A percentile compares a stretch with the other conserved stretches of the same genome.
These are phyloP conservation scores for Funneliformis caledonium DNA, from an alignment of 371 early-diverging fungal species.

Conservation along the genomic window DNA sequence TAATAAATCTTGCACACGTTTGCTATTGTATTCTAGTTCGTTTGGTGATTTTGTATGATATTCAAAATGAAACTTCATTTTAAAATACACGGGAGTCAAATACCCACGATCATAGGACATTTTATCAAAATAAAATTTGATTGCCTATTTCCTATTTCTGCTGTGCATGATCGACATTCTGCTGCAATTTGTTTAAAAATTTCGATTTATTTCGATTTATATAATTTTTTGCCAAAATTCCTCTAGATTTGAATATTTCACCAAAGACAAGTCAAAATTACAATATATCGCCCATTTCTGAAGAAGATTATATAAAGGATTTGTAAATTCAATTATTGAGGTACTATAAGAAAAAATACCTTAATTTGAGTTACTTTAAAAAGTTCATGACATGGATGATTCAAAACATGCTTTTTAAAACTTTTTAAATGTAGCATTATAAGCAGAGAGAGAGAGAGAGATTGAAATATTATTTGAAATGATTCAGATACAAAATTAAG, in stretches of 20 bases:
- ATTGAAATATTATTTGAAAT: neutral
- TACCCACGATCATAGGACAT: no score
- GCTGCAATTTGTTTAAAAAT: no score
- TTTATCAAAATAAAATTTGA: no score
- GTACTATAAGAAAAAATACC: neutral
- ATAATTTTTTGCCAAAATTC: neutral
- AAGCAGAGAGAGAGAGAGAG: neutral
- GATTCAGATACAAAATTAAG: neutral
- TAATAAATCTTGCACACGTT: conserved; percentile 4
- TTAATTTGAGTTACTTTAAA: neutral
- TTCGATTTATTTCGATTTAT: no score
- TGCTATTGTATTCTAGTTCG: neutral
- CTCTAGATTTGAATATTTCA: neutral
- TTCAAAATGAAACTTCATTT: neutral
- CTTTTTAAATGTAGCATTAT: neutral
- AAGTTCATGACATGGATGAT: neutral
- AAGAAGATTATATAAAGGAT: no score
- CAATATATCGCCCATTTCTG: no score
- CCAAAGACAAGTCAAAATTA: no score
- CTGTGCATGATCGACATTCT: no score
- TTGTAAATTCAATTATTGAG: no score
- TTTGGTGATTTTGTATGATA: neutral
- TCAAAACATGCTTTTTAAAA: neutral
- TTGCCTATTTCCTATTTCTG: no score
- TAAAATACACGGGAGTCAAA: no score